A percentile compares a stretch with the other conserved stretches of the same genome.
Evolutionary conservation across 352 stramenopile species (phyloP).

Genomic region (Phytophthora idaei): DNA sequence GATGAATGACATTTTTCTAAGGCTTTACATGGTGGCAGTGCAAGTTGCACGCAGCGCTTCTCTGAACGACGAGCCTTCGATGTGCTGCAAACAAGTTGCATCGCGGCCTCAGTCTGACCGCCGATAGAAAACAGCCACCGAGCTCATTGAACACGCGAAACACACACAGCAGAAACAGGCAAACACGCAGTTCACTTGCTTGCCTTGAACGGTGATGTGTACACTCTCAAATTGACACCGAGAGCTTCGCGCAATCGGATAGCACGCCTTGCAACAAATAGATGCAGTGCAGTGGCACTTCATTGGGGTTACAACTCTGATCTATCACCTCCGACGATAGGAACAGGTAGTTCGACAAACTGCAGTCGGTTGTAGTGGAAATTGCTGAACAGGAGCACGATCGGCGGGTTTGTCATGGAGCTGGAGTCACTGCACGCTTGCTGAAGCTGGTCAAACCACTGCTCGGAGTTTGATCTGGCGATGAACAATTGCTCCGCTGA

Average conservation of each 20-base stretch:
- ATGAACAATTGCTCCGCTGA: constrained; percentile 20
- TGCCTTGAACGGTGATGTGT: neutral
- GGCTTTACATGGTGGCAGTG: too few relatives aligned
- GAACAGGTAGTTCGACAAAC: constrained; percentile 4
- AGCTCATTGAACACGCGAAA: constrained; percentile 9
- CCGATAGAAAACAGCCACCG: constrained; percentile 22
- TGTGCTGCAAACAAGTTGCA: constrained; percentile 4
- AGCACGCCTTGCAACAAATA: too few relatives aligned
- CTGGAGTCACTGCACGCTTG: neutral
- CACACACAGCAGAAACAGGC: constrained; percentile 11
- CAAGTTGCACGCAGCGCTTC: too few relatives aligned
- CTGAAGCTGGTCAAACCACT: constrained; percentile 15
- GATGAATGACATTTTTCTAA: too few relatives aligned
- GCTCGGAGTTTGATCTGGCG: neutral
- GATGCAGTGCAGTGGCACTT: too few relatives aligned
- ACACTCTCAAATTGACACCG: neutral
- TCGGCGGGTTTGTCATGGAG: neutral
- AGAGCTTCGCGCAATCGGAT: too few relatives aligned
- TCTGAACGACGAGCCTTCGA: constrained; percentile 6
- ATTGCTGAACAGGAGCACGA: constrained; percentile 17
- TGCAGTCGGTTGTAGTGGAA: constrained; percentile 24
- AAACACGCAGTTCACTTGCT: constrained; percentile 12
- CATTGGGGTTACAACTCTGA: neutral
- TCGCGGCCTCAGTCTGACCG: constrained; percentile 9
- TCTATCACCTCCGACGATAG: neutral